Evolutionary conservation across 108 stramenopile genomes (phyloP).

Genomic region (Asterionellopsis glacialis): DNA sequence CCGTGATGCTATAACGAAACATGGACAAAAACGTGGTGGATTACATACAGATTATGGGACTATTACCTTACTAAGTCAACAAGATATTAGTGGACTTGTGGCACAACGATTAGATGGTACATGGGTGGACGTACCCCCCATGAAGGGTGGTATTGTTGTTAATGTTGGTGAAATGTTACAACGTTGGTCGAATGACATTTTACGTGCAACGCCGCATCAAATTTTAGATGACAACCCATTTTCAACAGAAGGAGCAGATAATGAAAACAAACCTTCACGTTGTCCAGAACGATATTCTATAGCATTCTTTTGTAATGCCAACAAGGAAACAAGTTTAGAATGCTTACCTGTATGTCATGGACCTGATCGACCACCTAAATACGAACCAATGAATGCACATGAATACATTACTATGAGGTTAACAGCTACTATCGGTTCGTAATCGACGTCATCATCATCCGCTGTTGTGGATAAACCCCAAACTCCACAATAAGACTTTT

Average conservation of each 20-base stretch:
- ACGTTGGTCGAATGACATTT: constrained; percentile 27
- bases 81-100: constrained; percentile 50
- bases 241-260: constrained; percentile 5
- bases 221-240: too few species aligned
- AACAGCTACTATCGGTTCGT: constrained; percentile 15
- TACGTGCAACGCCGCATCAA: constrained; percentile 30
- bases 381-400: constrained; percentile 22
- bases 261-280: neutral
- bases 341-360: constrained; percentile 10
- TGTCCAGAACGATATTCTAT: constrained; percentile 37
- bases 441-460: too few species aligned
- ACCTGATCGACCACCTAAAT: constrained; percentile 4
- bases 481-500: too few species aligned
- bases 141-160: constrained; percentile 27
- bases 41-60: constrained; percentile 28
- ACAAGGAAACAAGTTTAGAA: constrained; percentile 25
- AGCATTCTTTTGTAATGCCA: constrained; percentile 44
- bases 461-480: too few species aligned
- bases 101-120: constrained; percentile 33
- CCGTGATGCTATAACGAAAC: too few species aligned
- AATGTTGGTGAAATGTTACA: constrained; percentile 33
- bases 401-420: constrained; percentile 32
- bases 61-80: constrained; percentile 53
- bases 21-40: neutral
- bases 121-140: constrained; percentile 54